A percentile compares a stretch with the other conserved stretches of the same genome.
Conservation (phyloP, 345 rosid species). For the Arabis hirsuta region DNA sequence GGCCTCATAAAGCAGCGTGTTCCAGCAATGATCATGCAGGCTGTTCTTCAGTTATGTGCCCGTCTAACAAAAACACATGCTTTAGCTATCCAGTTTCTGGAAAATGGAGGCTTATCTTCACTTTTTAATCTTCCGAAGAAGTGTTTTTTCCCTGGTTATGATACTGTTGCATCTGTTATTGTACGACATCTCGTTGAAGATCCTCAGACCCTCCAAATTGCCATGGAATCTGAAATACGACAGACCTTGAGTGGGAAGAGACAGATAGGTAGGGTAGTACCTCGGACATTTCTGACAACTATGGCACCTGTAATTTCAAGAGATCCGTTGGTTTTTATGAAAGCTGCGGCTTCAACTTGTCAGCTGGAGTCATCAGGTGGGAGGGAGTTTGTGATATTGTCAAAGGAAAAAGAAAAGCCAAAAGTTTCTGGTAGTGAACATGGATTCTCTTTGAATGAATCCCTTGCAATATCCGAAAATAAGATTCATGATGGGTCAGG, state of each 20-base stretch:
- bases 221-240: constrained; percentile 94
- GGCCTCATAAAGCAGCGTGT: constrained; percentile 82
- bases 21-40: constrained; percentile 92
- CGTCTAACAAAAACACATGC: constrained; percentile 84
- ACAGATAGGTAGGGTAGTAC: constrained; percentile 69
- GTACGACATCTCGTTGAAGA: constrained; percentile 94
- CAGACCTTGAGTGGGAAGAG: constrained; percentile 77
- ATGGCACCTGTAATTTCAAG: constrained; percentile 93
- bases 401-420: constrained; percentile 78
- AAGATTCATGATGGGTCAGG: constrained; percentile 78
- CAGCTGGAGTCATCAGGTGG: constrained; percentile 92
- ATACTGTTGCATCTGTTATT: constrained; percentile 84
- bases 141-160: constrained; percentile 91
- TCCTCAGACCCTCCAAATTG: constrained; percentile 93
- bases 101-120: constrained; percentile 75
- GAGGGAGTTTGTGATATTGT: constrained; percentile 70
- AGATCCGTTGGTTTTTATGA: constrained; percentile 90
- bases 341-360: constrained; percentile 77
- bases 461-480: constrained; percentile 69
- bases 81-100: constrained; percentile 85
- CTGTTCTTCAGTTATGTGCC: constrained; percentile 93
- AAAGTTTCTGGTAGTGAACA: constrained; percentile 64
- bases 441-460: constrained; percentile 61
- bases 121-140: constrained; percentile 82
- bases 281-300: constrained; percentile 74